phyloP scores from a whole-genome alignment of 1,284 basidiomycete species.

The Bondarzewia mesenterica region DNA sequence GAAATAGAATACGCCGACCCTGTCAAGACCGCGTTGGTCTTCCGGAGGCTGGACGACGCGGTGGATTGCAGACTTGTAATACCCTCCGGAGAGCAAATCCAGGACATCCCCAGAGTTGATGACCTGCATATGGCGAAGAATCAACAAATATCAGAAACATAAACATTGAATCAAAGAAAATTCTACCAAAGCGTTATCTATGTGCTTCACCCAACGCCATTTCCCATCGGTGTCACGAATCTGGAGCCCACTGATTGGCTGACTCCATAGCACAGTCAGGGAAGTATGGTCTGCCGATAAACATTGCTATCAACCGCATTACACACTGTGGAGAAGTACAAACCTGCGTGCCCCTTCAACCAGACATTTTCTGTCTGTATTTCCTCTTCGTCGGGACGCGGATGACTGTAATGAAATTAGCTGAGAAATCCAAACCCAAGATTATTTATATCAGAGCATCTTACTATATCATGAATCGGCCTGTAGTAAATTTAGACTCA shows the following conservation, averaged over 20 bases:
- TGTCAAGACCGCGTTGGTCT: constrained; percentile 36
- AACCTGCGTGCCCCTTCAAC: constrained; percentile 58
- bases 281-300: background rate
- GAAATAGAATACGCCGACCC: constrained; percentile 48
- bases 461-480: constrained; percentile 28
- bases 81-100: constrained; percentile 47
- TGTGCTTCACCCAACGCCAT: constrained; percentile 54
- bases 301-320: too few relatives aligned
- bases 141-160: background rate
- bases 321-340: too few relatives aligned
- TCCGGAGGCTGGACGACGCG: constrained; percentile 36
- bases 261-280: constrained; percentile 45
- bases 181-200: constrained; percentile 49
- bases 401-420: constrained; percentile 16
- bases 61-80: constrained; percentile 28
- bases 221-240: constrained; percentile 37
- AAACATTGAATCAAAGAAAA: background rate
- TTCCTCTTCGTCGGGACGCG: constrained; percentile 40
- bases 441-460: background rate
- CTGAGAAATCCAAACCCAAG: background rate
- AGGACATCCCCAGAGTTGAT: constrained; percentile 54
- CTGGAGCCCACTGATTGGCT: constrained; percentile 50
- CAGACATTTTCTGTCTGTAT: constrained; percentile 46
- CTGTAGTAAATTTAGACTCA: constrained; percentile 4
- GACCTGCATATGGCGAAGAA: constrained; percentile 20